Conservation (phyloP, 371 early-diverging fungal species). For the Parasitella parasitica region DNA sequence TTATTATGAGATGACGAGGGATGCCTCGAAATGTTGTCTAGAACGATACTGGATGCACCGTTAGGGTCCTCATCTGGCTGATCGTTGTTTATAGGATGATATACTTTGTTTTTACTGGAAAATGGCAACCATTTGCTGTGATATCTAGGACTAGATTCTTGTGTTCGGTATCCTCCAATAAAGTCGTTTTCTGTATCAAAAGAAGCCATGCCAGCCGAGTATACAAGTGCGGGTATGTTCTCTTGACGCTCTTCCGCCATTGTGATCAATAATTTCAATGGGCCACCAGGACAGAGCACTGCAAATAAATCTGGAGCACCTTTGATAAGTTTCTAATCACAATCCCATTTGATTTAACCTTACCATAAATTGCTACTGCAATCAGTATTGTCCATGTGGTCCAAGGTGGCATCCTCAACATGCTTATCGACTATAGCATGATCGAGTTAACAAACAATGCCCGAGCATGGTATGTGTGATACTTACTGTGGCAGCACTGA, state of each 20-base stretch:
- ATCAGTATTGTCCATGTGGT: conserved; percentile 27
- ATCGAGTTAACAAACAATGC: neutral
- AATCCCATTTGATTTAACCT: neutral
- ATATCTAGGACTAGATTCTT: neutral
- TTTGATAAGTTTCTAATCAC: neutral
- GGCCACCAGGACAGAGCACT: conserved; percentile 21
- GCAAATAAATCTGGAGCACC: conserved; percentile 16
- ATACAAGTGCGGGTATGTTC: conserved; percentile 21
- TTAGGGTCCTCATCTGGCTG: neutral
- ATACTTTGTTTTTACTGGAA: neutral
- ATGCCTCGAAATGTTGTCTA: neutral
- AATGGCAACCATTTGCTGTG: neutral
- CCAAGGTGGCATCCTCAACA: conserved; percentile 25
- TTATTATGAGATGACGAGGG: neutral
- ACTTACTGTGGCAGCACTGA: conserved; percentile 24
- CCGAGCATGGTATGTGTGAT: too few species aligned
- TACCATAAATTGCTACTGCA: conserved; percentile 24
- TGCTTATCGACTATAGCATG: conserved; percentile 14
- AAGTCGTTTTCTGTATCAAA: conserved; percentile 2
- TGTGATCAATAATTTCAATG: conserved; percentile 10
- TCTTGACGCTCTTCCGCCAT: conserved; percentile 28
- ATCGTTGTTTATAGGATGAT: neutral
- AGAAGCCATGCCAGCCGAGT: conserved; percentile 25
- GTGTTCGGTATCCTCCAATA: conserved; percentile 16
- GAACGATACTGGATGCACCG: neutral